Evolutionary conservation across 1,284 basidiomycete genomes (phyloP).

Genomic region (Rhodotorula sp.): DNA sequence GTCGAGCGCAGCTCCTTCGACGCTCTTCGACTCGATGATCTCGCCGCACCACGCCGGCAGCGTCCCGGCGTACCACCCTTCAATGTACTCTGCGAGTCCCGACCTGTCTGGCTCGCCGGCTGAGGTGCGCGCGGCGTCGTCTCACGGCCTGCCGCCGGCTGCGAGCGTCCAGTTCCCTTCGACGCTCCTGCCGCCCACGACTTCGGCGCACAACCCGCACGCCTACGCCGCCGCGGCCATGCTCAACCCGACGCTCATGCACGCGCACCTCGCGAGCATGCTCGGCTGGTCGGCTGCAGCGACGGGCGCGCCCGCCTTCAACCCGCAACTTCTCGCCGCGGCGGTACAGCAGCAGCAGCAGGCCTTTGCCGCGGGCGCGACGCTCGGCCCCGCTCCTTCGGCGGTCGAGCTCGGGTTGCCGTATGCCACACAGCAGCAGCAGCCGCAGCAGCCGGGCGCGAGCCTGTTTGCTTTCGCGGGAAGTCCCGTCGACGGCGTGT

Average conservation of each 20-base stretch:
- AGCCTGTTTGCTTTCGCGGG: too few relatives aligned
- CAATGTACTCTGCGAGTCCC: background rate
- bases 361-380: background rate
- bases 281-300: background rate
- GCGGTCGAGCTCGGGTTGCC: too few relatives aligned
- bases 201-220: background rate
- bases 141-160: too few relatives aligned
- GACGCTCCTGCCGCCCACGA: too few relatives aligned
- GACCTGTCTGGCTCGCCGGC: background rate
- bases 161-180: too few relatives aligned
- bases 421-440: too few relatives aligned
- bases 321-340: too few relatives aligned
- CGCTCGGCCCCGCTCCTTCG: background rate
- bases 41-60: background rate
- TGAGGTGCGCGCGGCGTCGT: background rate
- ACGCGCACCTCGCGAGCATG: constrained; percentile 2
- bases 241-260: constrained; percentile 9
- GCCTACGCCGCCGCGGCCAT: background rate
- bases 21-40: constrained; percentile 3
- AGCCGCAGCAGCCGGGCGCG: too few relatives aligned
- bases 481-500: background rate
- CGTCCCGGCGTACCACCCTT: background rate
- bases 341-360: constrained; percentile 3
- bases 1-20: constrained; percentile 1
- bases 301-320: background rate